These are phyloP conservation scores for Cyclotella choctawhatcheeana DNA, from an alignment of 108 stramenopile species.

Conservation along the genomic window DNA sequence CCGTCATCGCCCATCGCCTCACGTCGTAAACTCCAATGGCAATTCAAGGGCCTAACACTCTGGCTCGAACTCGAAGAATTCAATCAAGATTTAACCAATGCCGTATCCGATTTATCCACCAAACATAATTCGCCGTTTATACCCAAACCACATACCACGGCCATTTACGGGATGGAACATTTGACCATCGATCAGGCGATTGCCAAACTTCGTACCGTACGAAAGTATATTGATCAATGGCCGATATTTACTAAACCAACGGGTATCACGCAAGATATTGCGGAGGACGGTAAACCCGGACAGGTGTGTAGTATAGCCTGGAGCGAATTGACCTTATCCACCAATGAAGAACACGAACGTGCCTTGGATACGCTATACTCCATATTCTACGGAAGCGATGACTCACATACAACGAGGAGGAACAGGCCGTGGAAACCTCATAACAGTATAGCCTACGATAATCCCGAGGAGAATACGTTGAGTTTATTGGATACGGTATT, in stretches of 20 bases:
- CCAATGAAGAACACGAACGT: constrained; percentile 43
- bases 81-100: constrained; percentile 41
- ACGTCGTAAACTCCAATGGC: constrained; percentile 50
- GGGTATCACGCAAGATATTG: constrained; percentile 50
- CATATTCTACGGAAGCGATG: constrained; percentile 38
- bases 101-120: constrained; percentile 31
- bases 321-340: constrained; percentile 52
- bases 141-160: constrained; percentile 54
- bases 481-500: constrained; percentile 47
- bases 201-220: constrained; percentile 9
- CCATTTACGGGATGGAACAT: constrained; percentile 59
- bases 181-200: constrained; percentile 44
- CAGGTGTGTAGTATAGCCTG: constrained; percentile 59
- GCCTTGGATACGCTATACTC: constrained; percentile 48
- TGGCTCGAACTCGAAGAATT: constrained; percentile 63
- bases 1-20: constrained; percentile 15
- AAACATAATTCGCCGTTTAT: constrained; percentile 47
- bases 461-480: constrained; percentile 48
- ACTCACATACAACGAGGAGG: neutral
- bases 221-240: constrained; percentile 35
- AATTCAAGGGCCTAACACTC: constrained; percentile 56
- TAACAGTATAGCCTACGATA: constrained; percentile 57
- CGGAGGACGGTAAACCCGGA: constrained; percentile 45
- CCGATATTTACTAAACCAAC: constrained; percentile 44
- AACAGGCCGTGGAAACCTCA: constrained; percentile 60